Percentiles rank a stretch among this genome's conserved stretches.
These are phyloP conservation scores for Penicillium bovifimosum DNA, from an alignment of 495 filamentous ascomycete species.

Conservation along the genomic window DNA sequence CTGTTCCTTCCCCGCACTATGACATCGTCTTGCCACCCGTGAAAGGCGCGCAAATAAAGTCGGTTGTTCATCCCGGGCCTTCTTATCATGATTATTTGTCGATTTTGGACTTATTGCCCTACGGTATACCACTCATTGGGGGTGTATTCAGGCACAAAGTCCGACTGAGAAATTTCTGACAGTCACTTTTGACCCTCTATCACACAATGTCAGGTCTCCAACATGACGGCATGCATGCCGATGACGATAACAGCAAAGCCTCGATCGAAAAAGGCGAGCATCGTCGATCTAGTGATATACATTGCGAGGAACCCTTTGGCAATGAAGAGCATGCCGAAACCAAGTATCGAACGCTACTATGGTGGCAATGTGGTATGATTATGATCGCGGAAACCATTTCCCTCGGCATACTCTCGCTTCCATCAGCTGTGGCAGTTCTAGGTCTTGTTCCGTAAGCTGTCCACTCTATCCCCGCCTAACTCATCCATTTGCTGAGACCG, in stretches of 20 bases:
- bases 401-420: slow-evolving; percentile 56
- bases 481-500: background rate
- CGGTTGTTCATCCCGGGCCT: too few species aligned
- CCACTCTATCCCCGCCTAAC: background rate
- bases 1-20: background rate
- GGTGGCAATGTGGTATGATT: slow-evolving; percentile 38
- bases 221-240: background rate
- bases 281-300: background rate
- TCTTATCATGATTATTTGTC: background rate
- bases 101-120: background rate
- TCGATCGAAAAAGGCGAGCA: background rate
- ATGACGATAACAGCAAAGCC: background rate
- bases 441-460: slow-evolving; percentile 44
- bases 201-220: background rate
- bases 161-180: too few species aligned
- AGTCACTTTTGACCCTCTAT: background rate
- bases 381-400: slow-evolving; percentile 63
- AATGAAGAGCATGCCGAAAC: slow-evolving; percentile 22
- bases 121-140: background rate
- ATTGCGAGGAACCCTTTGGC: slow-evolving; percentile 21
- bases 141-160: too few species aligned
- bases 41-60: too few species aligned
- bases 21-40: background rate
- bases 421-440: slow-evolving; percentile 50
- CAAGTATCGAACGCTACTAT: slow-evolving; percentile 30